Percentiles rank a stretch among this genome's conserved stretches.
phyloP scores from a whole-genome alignment of 1,284 basidiomycete species.

The Fistulinella cinereoalba region DNA sequence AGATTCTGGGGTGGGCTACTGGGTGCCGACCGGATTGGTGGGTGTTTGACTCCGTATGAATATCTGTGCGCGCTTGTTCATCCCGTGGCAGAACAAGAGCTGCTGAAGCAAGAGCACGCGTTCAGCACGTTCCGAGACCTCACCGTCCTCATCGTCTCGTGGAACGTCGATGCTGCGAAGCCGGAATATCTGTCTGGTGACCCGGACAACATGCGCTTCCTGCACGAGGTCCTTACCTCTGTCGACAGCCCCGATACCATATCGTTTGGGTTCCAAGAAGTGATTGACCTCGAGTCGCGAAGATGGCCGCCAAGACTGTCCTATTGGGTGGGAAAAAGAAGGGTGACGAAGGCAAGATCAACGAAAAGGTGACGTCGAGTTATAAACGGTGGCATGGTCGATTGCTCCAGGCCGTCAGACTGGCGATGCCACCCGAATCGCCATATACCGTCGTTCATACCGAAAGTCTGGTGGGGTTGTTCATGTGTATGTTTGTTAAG shows the following conservation, averaged over 20 bases:
- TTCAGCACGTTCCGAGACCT: constrained; percentile 82
- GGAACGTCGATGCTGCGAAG: constrained; percentile 81
- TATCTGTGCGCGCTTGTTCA: no score
- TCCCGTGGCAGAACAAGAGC: constrained; percentile 57
- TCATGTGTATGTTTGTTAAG: constrained; percentile 86
- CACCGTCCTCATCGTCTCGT: constrained; percentile 71
- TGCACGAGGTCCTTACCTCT: constrained; percentile 67
- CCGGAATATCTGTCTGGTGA: constrained; percentile 69
- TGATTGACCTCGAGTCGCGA: constrained; percentile 93
- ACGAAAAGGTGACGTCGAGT: constrained; percentile 77
- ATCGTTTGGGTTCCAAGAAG: constrained; percentile 92
- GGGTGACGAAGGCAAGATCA: constrained; percentile 58
- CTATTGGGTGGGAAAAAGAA: constrained; percentile 73
- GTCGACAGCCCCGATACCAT: constrained; percentile 84
- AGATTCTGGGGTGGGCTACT: constrained; percentile 91
- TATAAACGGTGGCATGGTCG: constrained; percentile 89
- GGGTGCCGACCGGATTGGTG: constrained; percentile 83
- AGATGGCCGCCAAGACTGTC: constrained; percentile 88
- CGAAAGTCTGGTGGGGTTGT: constrained; percentile 89
- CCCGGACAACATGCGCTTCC: constrained; percentile 67
- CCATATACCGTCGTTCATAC: constrained; percentile 81
- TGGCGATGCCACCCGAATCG: constrained; percentile 63
- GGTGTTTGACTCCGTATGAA: no score
- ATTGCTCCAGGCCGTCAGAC: constrained; percentile 68
- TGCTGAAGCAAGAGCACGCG: constrained; percentile 69